Base-by-base conservation (phyloP, 2,329 filamentous ascomycete species). In the Diplodia intermedia region DNA sequence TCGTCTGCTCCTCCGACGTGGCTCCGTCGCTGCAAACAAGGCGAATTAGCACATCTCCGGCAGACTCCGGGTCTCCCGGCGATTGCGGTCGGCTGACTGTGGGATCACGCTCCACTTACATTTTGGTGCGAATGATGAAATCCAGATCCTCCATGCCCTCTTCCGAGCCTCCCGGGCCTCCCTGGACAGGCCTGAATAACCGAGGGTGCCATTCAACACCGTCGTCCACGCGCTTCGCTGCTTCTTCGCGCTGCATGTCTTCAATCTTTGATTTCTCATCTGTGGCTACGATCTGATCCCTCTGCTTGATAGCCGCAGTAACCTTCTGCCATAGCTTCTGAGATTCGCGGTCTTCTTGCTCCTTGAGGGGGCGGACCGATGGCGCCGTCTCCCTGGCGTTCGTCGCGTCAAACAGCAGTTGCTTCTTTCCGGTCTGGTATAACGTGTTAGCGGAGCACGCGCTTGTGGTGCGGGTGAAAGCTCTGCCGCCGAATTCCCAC, bases 221-320 rank as follows among this genome's bases (percentile, higher is more conserved):
- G 12, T 94, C 89, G 57, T 93, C 90, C 38, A 87, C 87, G 73
- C 95, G 86, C 75, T 88, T 88, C 20, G 93, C 90, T 1, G 95
- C 93, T 76, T 97, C 94, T 71, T 94, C 90, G 75, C 95, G 87
- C 79, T 99, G 95, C 75, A 87, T 89, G 74, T 98, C 94, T 78
- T 99, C 95, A 69, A 99, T 92, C 77, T 91, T 91, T n/a, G 92
- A 94, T 83, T 99, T 99, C 76, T 97, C 94, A 71, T 95, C 91
- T 0, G 95, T 99, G 4, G 95, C 95, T 9, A 90, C 81, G 72
- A 92, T 91, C 75, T 99, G 95, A 73, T 99, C 94, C 69, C 90
- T 88, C 60, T 91, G 89, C 75, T 90, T 91, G 70, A 99, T 90
- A 0, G 94, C 95, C 72, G 89, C 85, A 9, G 90, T 91, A 0